A percentile compares a stretch with the other conserved stretches of the same genome.
These are phyloP conservation scores for Berkeleyomyces rouxiae DNA, from an alignment of 2,329 filamentous ascomycete species.

Conservation along the genomic window DNA sequence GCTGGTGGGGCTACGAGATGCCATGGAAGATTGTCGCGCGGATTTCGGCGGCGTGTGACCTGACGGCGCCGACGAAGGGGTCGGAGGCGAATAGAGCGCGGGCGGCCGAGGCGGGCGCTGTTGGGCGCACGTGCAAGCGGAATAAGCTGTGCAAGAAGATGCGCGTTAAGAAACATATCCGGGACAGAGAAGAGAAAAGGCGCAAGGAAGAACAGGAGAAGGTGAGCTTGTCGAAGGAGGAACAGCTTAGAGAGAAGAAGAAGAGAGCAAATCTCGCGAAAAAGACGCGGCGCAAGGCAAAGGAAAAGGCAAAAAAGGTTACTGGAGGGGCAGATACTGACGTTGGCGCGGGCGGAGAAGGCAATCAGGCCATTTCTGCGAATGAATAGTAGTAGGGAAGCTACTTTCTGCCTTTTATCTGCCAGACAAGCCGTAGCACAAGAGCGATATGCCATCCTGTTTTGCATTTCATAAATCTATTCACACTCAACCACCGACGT, in stretches of 20 bases:
- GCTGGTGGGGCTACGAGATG: constrained; percentile 41
- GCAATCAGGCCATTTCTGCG: constrained; percentile 3
- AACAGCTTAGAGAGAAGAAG: constrained; percentile 39
- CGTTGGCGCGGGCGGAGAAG: constrained; percentile 16
- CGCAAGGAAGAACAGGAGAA: constrained; percentile 24
- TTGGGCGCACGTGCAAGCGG: constrained; percentile 3
- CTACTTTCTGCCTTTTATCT: too few relatives aligned
- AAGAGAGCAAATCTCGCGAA: constrained; percentile 43
- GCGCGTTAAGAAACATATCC: constrained; percentile 34
- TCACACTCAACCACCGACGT: background rate
- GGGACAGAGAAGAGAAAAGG: constrained; percentile 26
- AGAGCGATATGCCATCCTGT: background rate
- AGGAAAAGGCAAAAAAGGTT: constrained; percentile 37
- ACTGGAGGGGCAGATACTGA: constrained; percentile 29
- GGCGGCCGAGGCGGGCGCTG: background rate
- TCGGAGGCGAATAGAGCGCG: background rate
- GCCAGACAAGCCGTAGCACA: background rate
- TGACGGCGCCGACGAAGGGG: constrained; percentile 9
- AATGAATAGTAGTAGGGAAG: background rate
- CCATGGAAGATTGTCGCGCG: constrained; percentile 38
- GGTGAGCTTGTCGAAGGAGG: constrained; percentile 28
- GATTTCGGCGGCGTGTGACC: constrained; percentile 24
- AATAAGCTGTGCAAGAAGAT: constrained; percentile 38
- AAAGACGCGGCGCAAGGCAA: constrained; percentile 41
- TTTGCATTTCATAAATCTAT: background rate